A percentile compares a stretch with the other conserved stretches of the same genome.
Evolutionary conservation across 2,329 filamentous ascomycete genomes (phyloP).

Genomic region (Fusarium albosuccineum): DNA sequence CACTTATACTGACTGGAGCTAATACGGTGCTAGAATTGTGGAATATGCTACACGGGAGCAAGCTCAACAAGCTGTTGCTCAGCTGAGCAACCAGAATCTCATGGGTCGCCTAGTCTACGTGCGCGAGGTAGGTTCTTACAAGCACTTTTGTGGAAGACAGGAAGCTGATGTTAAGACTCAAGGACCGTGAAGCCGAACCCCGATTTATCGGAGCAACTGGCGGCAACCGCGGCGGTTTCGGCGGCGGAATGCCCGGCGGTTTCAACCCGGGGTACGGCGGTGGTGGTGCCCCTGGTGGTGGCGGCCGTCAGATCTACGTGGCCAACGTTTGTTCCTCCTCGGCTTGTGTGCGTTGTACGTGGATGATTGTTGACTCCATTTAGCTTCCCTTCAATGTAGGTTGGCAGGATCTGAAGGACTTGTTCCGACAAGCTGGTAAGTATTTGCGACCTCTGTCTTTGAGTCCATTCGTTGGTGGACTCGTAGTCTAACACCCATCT

Average conservation of each 20-base stretch:
- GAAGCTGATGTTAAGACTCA: conserved; percentile 11
- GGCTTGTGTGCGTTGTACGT: conserved; percentile 14
- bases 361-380: conserved; percentile 35
- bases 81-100: conserved; percentile 98
- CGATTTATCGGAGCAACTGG: conserved; percentile 86
- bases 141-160: too few relatives aligned
- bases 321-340: conserved; percentile 85
- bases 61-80: conserved; percentile 96
- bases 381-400: conserved; percentile 97
- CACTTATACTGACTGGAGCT: conserved; percentile 42
- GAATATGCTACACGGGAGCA: conserved; percentile 99
- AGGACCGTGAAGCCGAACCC: conserved; percentile 98
- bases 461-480: conserved; percentile 6
- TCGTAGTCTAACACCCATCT: conserved; percentile 24
- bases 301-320: conserved; percentile 93
- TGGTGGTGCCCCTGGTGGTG: conserved; percentile 62
- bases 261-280: conserved; percentile 70
- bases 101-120: conserved; percentile 99
- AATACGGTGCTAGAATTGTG: conserved; percentile 82
- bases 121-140: conserved; percentile 78
- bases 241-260: conserved; percentile 62
- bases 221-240: conserved; percentile 72
- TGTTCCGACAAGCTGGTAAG: conserved; percentile 98
- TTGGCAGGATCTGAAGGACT: conserved; percentile 98
- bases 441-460: conserved; percentile 35